phyloP scores from a whole-genome alignment of 2,329 filamentous ascomycete species.

The Hymenoscyphus fraxineus region DNA sequence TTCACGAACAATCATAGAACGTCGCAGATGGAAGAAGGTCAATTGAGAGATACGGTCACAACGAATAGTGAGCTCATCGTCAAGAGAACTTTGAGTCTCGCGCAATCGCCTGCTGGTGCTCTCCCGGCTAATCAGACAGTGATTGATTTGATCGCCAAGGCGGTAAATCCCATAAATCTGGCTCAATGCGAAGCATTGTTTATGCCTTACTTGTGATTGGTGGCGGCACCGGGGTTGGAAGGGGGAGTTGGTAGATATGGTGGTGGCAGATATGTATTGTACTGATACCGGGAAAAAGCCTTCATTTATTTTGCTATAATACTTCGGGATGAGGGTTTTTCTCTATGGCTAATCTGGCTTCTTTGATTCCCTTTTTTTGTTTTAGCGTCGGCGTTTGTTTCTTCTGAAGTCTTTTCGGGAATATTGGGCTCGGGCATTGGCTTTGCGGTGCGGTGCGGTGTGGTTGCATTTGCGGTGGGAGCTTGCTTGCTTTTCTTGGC shows the following conservation, averaged over 20 bases:
- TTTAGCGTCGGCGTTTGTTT: background rate
- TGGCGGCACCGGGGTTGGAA: background rate
- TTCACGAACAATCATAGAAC: conserved; percentile 73
- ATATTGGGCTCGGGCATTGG: background rate
- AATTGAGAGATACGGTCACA: conserved; percentile 71
- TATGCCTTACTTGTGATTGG: conserved; percentile 84
- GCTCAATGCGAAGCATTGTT: conserved; percentile 87
- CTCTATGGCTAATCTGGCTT: background rate
- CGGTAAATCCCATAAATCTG: conserved; percentile 87
- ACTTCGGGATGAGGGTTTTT: background rate
- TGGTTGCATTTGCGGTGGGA: background rate
- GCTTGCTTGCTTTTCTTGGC: background rate
- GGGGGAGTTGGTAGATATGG: background rate
- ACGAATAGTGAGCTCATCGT: conserved; percentile 88
- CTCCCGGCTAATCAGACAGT: conserved; percentile 95
- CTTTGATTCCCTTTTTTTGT: background rate
- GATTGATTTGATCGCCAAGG: conserved; percentile 88
- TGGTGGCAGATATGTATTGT: background rate
- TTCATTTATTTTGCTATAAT: background rate
- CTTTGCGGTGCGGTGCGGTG: background rate
- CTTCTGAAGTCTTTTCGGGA: background rate
- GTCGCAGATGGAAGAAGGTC: conserved; percentile 54
- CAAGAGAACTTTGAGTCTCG: conserved; percentile 81
- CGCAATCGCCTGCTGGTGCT: conserved; percentile 67
- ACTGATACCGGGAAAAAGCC: background rate